Conservation (phyloP, 140 eudicot genomes). For the Oenanthe javanica region DNA sequence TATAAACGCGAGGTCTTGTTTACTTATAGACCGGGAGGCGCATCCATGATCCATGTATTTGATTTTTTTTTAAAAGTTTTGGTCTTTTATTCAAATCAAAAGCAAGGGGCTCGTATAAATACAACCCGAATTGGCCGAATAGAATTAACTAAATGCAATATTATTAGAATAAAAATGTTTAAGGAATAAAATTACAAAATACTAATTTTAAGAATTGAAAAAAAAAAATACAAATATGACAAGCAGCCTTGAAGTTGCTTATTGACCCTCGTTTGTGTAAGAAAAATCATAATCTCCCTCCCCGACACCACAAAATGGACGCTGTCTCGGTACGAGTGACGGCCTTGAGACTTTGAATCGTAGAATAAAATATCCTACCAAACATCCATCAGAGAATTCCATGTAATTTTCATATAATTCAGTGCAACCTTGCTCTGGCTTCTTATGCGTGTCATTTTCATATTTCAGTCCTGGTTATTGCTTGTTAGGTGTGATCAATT, state of each 20-base stretch:
- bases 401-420: not conserved
- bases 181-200: too few species aligned
- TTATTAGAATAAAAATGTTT: too few species aligned
- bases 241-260: too few species aligned
- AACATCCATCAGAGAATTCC: not conserved
- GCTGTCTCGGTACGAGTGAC: not conserved
- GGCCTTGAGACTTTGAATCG: not conserved
- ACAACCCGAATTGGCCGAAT: not conserved
- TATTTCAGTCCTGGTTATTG: not conserved
- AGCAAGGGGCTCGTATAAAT: too few species aligned
- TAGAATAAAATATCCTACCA: not conserved
- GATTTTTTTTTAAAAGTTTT: too few species aligned
- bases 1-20: too few species aligned
- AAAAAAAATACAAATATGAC: too few species aligned
- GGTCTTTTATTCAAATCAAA: too few species aligned
- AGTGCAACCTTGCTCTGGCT: not conserved
- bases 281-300: not conserved
- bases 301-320: not conserved
- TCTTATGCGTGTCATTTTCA: conserved; percentile 1
- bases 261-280: not conserved
- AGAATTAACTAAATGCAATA: not conserved
- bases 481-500: not conserved
- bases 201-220: too few species aligned
- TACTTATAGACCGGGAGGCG: too few species aligned
- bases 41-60: too few species aligned